These are phyloP conservation scores for Leccinum fibrillosum DNA, from an alignment of 768 basidiomycete species.

Conservation along the genomic window DNA sequence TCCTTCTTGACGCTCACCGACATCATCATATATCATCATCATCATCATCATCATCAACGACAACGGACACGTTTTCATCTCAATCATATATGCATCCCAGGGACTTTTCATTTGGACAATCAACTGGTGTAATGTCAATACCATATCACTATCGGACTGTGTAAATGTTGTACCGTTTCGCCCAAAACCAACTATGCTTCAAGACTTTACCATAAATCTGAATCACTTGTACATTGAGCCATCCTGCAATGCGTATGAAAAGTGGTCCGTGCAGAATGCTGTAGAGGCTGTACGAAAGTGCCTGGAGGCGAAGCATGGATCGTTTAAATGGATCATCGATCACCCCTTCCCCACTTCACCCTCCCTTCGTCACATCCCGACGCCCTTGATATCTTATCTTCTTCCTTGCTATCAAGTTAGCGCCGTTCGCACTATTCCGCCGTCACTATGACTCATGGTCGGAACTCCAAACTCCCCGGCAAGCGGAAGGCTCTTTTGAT, in stretches of 20 bases:
- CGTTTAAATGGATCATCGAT: neutral
- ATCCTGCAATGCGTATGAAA: neutral
- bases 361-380: neutral
- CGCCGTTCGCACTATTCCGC: neutral
- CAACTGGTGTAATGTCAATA: constrained; percentile 1
- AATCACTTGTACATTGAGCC: neutral
- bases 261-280: neutral
- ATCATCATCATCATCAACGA: neutral
- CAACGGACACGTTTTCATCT: constrained; percentile 6
- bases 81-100: neutral
- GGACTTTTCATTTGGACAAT: constrained; percentile 6
- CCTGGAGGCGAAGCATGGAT: neutral
- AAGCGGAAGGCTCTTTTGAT: constrained; percentile 23
- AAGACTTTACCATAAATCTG: neutral
- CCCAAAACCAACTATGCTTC: neutral
- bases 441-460: constrained; percentile 6
- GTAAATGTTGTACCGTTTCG: neutral
- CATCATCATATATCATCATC: neutral
- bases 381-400: constrained; percentile 14
- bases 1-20: constrained; percentile 4
- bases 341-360: neutral
- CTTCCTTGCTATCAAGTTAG: neutral
- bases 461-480: neutral
- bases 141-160: neutral
- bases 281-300: constrained; percentile 10